Evolutionary conservation across 768 basidiomycete species (phyloP), one percentile per base, ranked within the genome.

Genomic region (Serendipita sp.): DNA sequence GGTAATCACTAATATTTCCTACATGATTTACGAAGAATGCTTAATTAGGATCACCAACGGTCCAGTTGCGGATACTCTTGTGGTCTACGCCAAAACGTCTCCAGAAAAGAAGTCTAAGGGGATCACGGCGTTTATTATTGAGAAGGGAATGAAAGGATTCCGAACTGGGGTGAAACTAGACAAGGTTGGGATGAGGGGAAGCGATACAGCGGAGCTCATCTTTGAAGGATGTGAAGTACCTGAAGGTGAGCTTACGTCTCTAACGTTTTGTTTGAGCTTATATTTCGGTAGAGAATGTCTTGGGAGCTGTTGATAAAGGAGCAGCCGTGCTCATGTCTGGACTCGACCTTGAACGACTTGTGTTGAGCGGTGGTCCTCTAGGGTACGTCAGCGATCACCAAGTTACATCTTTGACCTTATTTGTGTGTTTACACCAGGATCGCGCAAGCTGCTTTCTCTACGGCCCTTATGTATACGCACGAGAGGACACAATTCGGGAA

Each of bases 121-220:
- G 24, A 92, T 96, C 68, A 95, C 93, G 0, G 83, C 93, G 0
- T 96, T 96, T 74, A 84, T 96, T 68, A 78, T 97, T 67, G 92
- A 95, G 75, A 86, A 82, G 51, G 84, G 76, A 4, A 92, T 88
- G 72, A 74, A 80, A 47, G 94, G 92, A 0, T 94, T 94, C 74
- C 91, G 90, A 3, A 88, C 90, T 0, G 86, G 88, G 68, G 89
- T 87, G 66, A 92, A 94, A 70, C 78, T 97, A 24, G 94, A 97
- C 74, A 97, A 97, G 73, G 85, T 96, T 71, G 94, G 94, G 74
- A 97, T 97, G 94, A 78, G 94, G 69, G 94, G 94, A 45, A 91
- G 89, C 66, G 92, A 96, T 69, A 97, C 94, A 2, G 92, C 91
- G 68, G 94, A 97, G 72, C 76, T 96, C 28, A 84, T 94, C 18